Base-by-base conservation (phyloP, 768 basidiomycete genomes). In the Tulasnella sp. region DNA sequence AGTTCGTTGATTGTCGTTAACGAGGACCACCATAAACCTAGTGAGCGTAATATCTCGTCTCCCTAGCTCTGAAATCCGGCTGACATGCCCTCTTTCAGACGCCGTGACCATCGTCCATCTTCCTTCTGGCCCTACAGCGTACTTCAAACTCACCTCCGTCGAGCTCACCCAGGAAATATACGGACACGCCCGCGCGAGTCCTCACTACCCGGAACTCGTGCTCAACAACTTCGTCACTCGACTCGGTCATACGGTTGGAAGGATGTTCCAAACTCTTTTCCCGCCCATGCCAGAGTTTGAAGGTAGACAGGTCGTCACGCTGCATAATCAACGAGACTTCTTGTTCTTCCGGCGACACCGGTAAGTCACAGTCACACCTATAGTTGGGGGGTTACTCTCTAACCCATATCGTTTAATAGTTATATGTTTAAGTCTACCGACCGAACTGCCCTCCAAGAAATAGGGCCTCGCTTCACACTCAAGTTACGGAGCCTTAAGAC, bases 261-360 rank as follows among this genome's bases (percentile, higher is more conserved):
- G 95, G 35, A 92, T 99, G 88, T 97, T 99, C 85, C 97, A 98
- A 81, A 96, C 96, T 0, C 88, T 96, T 29, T 99, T 98, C 86
- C 98, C 98, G 23, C 95, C 94, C 9, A 86, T 97, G 80, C 95
- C 96, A 0, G 94, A 98, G 83, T 98, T 98, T 82, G 92, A 95
- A 85, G 98, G 98, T 44, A 83, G 98, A 40, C 98, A 99, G 84
- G 96, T 98, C 13, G 96, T 99, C 16, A 98, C 97, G 3, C 87
- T 99, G 26, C 98, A 99, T 83, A 98, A 98, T 82, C 96, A 98
- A 83, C 90, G 98, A 70, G 98, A 99, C 85, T 99, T 99, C 85
- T 85, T 99, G 78, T 99, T 99, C 86, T 97, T 99, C 87, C 87
- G 98, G 80, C 88, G 98, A 78, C 98, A 99, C 86, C 89, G 98